phyloP scores from a whole-genome alignment of 225 moss, liverwort and hornwort genomes.

The Sphagnum contortum region DNA sequence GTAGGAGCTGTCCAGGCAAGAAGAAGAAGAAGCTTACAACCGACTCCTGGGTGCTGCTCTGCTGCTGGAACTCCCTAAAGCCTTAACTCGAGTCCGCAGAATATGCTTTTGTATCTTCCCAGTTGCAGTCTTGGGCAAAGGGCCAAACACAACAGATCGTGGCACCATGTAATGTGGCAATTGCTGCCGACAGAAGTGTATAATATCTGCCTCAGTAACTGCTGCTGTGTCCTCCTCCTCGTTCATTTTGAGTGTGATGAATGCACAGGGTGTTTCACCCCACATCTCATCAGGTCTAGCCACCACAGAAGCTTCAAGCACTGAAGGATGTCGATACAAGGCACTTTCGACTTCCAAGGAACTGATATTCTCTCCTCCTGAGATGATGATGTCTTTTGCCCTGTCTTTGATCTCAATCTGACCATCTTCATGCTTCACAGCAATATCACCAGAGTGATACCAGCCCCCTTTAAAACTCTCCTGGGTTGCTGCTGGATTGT shows the following conservation, averaged over 20 bases:
- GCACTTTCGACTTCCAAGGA: constrained; percentile 71
- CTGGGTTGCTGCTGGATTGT: constrained; percentile 51
- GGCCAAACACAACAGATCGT: constrained; percentile 41
- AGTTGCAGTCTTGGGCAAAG: constrained; percentile 53
- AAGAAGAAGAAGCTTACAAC: constrained; percentile 5
- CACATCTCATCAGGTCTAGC: constrained; percentile 41
- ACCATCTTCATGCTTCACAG: constrained; percentile 75
- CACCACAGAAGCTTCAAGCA: constrained; percentile 55
- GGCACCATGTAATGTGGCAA: constrained; percentile 48
- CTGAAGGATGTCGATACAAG: constrained; percentile 31
- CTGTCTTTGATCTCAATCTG: constrained; percentile 74
- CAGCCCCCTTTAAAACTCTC: constrained; percentile 71
- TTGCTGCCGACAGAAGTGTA: constrained; percentile 28
- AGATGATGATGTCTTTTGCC: constrained; percentile 80
- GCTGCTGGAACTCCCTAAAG: constrained; percentile 23
- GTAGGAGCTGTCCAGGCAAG: too few species aligned
- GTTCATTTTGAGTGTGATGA: constrained; percentile 16
- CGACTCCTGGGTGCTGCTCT: constrained; percentile 10
- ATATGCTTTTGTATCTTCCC: constrained; percentile 57
- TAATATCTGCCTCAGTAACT: constrained; percentile 26
- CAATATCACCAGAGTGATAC: constrained; percentile 80
- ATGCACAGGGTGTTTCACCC: constrained; percentile 50
- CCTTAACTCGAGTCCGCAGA: constrained; percentile 31
- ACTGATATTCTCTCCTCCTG: constrained; percentile 85
- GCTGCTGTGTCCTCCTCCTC: constrained; percentile 8